Evolutionary conservation across 176 grass and related monocot species (phyloP).

Genomic region (Lolium rigidum): DNA sequence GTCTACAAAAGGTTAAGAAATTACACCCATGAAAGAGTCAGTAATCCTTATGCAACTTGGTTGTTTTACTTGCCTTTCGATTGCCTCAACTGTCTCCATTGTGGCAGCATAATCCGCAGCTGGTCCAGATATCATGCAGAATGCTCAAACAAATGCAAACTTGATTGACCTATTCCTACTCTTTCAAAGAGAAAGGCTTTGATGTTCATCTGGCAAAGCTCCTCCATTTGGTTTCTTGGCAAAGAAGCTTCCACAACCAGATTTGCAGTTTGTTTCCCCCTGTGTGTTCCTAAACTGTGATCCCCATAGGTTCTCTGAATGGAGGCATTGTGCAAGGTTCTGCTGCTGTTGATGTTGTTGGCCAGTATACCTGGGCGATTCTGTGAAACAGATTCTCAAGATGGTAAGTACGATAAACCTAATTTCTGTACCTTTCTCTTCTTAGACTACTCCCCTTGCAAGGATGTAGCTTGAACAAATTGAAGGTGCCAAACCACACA

Average conservation of each 20-base stretch:
- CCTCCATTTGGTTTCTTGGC: conserved; percentile 13
- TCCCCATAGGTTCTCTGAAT: conserved; percentile 31
- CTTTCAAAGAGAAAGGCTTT: conserved; percentile 37
- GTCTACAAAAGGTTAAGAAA: conserved; percentile 30
- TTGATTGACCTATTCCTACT: conserved; percentile 40
- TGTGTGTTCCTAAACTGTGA: conserved; percentile 11
- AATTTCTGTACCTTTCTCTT: conserved; percentile 1
- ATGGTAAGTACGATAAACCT: conserved; percentile 45
- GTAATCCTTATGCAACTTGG: conserved; percentile 55
- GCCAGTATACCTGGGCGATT: conserved; percentile 35
- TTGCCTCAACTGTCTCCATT: conserved; percentile 22
- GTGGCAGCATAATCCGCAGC: conserved; percentile 34
- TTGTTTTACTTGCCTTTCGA: conserved; percentile 45
- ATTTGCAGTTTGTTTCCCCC: not conserved
- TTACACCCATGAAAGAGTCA: conserved; percentile 38
- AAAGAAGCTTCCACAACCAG: not conserved
- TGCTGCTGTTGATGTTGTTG: conserved; percentile 41
- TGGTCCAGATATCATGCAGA: conserved; percentile 33
- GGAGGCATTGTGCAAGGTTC: conserved; percentile 32
- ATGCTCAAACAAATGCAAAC: conserved; percentile 26
- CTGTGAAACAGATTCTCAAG: conserved; percentile 51
- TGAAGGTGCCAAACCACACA: conserved; percentile 23
- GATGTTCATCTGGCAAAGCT: conserved; percentile 28
- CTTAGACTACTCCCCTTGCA: conserved; percentile 24
- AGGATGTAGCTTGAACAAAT: conserved; percentile 28